Conservation (phyloP, 1,284 basidiomycete genomes). For the Mycena sp. region DNA sequence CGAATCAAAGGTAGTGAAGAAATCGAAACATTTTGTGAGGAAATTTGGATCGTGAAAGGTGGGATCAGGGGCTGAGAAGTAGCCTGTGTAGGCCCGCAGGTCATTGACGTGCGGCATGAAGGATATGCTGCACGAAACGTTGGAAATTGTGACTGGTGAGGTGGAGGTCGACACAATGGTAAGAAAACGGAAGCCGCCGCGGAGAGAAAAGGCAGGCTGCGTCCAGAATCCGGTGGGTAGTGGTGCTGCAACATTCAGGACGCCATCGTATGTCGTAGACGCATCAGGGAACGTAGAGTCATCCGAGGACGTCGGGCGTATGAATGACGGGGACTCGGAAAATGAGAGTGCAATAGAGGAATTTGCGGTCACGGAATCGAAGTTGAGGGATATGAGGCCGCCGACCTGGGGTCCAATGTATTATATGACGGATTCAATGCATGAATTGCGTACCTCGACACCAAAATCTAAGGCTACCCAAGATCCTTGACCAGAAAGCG, state of each 20-base stretch:
- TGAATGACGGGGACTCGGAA: slow-evolving; percentile 56
- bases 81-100: slow-evolving; percentile 61
- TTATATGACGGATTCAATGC: too few relatives aligned
- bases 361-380: slow-evolving; percentile 35
- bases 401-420: slow-evolving; percentile 51
- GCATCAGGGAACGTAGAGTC: slow-evolving; percentile 53
- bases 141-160: slow-evolving; percentile 53
- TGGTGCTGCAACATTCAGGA: slow-evolving; percentile 51
- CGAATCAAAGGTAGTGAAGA: slow-evolving; percentile 15
- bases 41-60: slow-evolving; percentile 58
- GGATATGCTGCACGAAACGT: slow-evolving; percentile 62
- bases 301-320: slow-evolving; percentile 53
- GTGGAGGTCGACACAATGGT: slow-evolving; percentile 53
- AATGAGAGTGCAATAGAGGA: slow-evolving; percentile 50
- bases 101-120: slow-evolving; percentile 65
- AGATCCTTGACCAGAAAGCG: slow-evolving; percentile 44
- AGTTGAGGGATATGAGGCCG: slow-evolving; percentile 54
- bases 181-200: slow-evolving; percentile 67
- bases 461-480: slow-evolving; percentile 58
- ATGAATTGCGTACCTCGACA: slow-evolving; percentile 50
- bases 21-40: slow-evolving; percentile 59
- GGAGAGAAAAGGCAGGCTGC: slow-evolving; percentile 53
- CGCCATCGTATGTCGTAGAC: slow-evolving; percentile 58
- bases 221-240: slow-evolving; percentile 55
- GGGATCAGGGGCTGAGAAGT: slow-evolving; percentile 62